A percentile compares a stretch with the other conserved stretches of the same genome.
These are phyloP conservation scores for barrel medic (Medicago truncatula) DNA, from an alignment of 306 rosid genomes.

Conservation along the genomic window DNA sequence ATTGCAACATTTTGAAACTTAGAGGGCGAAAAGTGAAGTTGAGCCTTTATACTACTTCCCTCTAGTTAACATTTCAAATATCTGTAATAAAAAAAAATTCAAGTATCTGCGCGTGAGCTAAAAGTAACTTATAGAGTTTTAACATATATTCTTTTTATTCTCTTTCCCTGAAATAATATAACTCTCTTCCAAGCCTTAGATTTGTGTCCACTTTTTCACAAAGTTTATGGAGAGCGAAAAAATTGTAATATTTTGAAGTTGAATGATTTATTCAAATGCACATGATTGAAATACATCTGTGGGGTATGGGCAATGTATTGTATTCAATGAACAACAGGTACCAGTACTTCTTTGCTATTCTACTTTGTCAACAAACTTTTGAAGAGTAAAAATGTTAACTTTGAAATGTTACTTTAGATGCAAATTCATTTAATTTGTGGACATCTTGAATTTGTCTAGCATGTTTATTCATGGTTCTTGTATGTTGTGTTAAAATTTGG, in stretches of 20 bases:
- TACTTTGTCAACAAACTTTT: conserved; percentile 1
- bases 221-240: background rate
- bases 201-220: background rate
- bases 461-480: background rate
- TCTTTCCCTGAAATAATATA: background rate
- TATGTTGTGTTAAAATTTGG: background rate
- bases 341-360: background rate
- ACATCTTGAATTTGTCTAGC: background rate
- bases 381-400: background rate
- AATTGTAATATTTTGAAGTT: background rate
- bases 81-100: too few species aligned
- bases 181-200: background rate
- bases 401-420: background rate
- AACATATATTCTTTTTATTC: background rate
- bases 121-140: background rate
- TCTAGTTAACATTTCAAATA: too few species aligned
- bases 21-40: too few species aligned
- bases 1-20: too few species aligned
- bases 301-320: background rate
- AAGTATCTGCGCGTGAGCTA: background rate
- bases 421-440: background rate
- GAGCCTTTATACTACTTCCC: too few species aligned
- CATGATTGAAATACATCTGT: background rate
- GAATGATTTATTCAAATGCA: background rate
- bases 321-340: background rate